phyloP scores from a whole-genome alignment of 148 eudicot genomes.

The Agrostemma githago region DNA sequence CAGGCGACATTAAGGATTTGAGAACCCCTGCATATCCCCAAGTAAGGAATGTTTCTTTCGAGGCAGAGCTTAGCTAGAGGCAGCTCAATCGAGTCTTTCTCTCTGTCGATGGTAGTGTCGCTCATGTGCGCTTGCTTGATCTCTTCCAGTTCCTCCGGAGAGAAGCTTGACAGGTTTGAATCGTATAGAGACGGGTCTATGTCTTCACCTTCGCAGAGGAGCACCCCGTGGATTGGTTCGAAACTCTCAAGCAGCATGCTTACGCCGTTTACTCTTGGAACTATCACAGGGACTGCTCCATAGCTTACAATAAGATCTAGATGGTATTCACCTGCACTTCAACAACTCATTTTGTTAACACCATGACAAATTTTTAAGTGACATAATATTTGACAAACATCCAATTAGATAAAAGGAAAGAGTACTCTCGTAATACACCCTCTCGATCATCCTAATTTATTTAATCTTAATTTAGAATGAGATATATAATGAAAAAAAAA shows the following conservation, averaged over 20 bases:
- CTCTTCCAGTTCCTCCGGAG: slow-evolving; percentile 40
- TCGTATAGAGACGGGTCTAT: slow-evolving; percentile 46
- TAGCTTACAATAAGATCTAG: slow-evolving; percentile 49
- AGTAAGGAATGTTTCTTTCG: slow-evolving; percentile 45
- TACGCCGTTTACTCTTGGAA: slow-evolving; percentile 41
- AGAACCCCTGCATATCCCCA: slow-evolving; percentile 49
- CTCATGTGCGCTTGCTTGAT: slow-evolving; percentile 33
- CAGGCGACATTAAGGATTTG: slow-evolving; percentile 47
- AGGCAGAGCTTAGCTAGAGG: slow-evolving; percentile 43
- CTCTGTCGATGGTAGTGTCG: slow-evolving; percentile 42
- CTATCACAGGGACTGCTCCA: slow-evolving; percentile 46
- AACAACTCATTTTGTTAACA: not conserved
- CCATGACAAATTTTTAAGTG: not conserved
- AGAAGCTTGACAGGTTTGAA: slow-evolving; percentile 33
- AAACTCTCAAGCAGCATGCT: slow-evolving; percentile 38
- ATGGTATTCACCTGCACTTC: slow-evolving; percentile 44
- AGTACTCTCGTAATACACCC: no score
- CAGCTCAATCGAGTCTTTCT: slow-evolving; percentile 49
- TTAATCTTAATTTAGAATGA: no score
- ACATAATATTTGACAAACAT: not conserved
- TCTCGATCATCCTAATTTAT: no score
- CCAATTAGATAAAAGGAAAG: no score
- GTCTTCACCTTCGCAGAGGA: slow-evolving; percentile 51
- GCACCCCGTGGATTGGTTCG: slow-evolving; percentile 48
- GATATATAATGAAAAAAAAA: no score